Conservation (phyloP, 176 grass and related monocot genomes). For the Carex cristatella region DNA sequence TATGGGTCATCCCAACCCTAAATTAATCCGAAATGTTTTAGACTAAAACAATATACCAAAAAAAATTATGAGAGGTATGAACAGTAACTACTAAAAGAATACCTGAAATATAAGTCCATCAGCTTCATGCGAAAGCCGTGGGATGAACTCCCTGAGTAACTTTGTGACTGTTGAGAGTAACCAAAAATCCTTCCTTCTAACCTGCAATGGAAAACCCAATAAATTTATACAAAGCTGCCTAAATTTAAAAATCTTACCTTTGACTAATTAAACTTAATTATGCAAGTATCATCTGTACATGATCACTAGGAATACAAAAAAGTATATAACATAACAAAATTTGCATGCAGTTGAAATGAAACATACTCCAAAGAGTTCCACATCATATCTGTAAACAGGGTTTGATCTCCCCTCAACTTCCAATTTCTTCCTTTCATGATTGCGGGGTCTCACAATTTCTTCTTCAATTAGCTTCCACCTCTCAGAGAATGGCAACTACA, state of each 20-base stretch:
- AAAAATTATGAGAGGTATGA: not conserved
- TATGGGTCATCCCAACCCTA: constrained; percentile 81
- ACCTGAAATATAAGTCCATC: constrained; percentile 99
- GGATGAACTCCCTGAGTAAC: constrained; percentile 87
- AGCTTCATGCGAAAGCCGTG: constrained; percentile 81
- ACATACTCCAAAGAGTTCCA: constrained; percentile 89
- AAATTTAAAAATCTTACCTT: not conserved
- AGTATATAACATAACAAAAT: constrained; percentile 19
- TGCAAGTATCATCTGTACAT: not conserved
- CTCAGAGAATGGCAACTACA: constrained; percentile 90
- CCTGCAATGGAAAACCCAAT: constrained; percentile 35
- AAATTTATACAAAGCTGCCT: constrained; percentile 6
- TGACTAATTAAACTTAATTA: not conserved
- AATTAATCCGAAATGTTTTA: constrained; percentile 15
- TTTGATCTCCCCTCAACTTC: constrained; percentile 72
- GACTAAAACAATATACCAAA: not conserved
- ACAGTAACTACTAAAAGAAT: not conserved
- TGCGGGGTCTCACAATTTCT: constrained; percentile 73
- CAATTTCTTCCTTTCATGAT: constrained; percentile 64
- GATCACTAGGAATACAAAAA: not conserved
- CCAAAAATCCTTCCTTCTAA: constrained; percentile 98
- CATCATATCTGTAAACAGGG: constrained; percentile 86
- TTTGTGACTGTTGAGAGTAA: constrained; percentile 73
- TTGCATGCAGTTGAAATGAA: not conserved
- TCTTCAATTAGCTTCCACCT: constrained; percentile 96